phyloP scores from a whole-genome alignment of 148 eudicot genomes.

The Amaranthus hypochondriacus region DNA sequence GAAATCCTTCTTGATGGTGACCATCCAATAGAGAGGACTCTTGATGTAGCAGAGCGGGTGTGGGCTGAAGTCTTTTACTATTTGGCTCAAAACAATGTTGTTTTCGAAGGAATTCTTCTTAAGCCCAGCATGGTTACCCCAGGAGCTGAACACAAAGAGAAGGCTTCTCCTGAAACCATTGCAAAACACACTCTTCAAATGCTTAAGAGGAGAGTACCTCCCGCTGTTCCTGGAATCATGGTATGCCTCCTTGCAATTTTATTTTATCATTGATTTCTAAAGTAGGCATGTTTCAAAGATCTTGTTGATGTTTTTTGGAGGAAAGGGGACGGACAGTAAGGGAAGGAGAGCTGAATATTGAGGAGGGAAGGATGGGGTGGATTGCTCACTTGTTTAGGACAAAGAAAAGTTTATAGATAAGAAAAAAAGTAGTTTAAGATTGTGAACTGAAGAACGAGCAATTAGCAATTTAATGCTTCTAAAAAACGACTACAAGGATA shows the following conservation, averaged over 20 bases:
- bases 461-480: background rate
- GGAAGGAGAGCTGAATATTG: too few relatives aligned
- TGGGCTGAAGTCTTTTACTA: constrained; percentile 96
- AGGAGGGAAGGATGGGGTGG: background rate
- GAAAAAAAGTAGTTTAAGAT: background rate
- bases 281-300: background rate
- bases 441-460: background rate
- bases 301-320: background rate
- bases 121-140: constrained; percentile 99
- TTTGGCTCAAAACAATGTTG: constrained; percentile 81
- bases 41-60: constrained; percentile 83
- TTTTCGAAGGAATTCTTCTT: constrained; percentile 85
- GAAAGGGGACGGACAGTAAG: background rate
- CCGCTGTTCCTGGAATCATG: constrained; percentile 98
- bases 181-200: constrained; percentile 76
- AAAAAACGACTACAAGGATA: background rate
- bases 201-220: constrained; percentile 93
- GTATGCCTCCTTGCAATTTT: constrained; percentile 31
- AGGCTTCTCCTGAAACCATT: constrained; percentile 81
- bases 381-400: background rate
- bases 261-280: background rate
- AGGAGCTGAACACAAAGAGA: constrained; percentile 92
- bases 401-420: background rate
- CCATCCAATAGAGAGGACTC: constrained; percentile 86
- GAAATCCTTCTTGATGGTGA: constrained; percentile 98